Evolutionary conservation across 257 asterid genomes (phyloP).

Genomic region (Osmanthus fragrans): DNA sequence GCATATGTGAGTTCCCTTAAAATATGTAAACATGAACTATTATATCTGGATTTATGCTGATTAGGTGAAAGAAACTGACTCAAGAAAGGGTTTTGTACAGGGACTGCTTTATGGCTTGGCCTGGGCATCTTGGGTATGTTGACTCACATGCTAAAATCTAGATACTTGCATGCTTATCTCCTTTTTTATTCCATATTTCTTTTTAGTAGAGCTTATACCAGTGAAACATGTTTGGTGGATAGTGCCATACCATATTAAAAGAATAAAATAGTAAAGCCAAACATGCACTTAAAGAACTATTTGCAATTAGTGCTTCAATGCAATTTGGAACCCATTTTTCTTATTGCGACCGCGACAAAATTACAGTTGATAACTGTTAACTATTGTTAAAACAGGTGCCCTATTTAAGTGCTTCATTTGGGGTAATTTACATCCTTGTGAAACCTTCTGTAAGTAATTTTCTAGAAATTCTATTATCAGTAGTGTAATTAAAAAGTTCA

Average conservation of each 20-base stretch:
- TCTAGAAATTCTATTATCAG: not conserved
- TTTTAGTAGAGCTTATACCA: not conserved
- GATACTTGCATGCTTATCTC: not conserved
- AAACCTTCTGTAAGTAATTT: slow-evolving; percentile 77
- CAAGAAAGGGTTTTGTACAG: slow-evolving; percentile 39
- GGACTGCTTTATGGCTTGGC: slow-evolving; percentile 88
- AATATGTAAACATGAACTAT: not conserved
- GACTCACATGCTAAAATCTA: slow-evolving; percentile 1
- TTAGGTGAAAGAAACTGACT: slow-evolving; percentile 15
- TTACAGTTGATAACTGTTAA: slow-evolving; percentile 11
- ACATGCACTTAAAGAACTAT: not conserved
- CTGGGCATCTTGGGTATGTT: slow-evolving; percentile 92
- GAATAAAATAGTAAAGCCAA: not conserved
- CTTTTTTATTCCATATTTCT: not conserved
- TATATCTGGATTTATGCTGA: not conserved
- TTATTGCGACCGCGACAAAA: not conserved
- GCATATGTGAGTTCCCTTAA: slow-evolving; percentile 64
- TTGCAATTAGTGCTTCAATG: not conserved
- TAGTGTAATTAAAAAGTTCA: not conserved
- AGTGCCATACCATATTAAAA: not conserved
- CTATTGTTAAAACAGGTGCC: slow-evolving; percentile 63
- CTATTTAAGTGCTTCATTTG: slow-evolving; percentile 79
- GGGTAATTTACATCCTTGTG: slow-evolving; percentile 75
- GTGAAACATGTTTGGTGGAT: not conserved
- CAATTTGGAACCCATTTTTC: not conserved